phyloP scores from a whole-genome alignment of 1,139 yeast species.

The Cylindricascospora bacillispora region DNA sequence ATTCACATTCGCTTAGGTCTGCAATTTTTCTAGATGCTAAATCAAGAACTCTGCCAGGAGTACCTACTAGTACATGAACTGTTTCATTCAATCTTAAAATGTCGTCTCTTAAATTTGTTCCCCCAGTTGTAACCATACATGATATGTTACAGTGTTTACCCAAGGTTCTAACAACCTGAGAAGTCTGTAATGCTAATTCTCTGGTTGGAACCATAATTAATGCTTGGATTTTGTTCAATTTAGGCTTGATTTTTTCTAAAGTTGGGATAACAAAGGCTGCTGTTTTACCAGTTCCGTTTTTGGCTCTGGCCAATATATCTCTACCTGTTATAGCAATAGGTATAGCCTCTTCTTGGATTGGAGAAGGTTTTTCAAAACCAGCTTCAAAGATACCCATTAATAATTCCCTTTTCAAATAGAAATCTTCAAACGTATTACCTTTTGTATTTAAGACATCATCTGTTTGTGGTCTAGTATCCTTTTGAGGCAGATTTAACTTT shows the following conservation, averaged over 20 bases:
- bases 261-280: slow-evolving; percentile 92
- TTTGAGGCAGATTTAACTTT: slow-evolving; percentile 60
- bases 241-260: slow-evolving; percentile 74
- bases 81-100: slow-evolving; percentile 85
- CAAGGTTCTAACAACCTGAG: slow-evolving; percentile 93
- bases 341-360: slow-evolving; percentile 94
- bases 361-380: slow-evolving; percentile 96
- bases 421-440: slow-evolving; percentile 87
- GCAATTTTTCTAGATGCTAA: slow-evolving; percentile 81
- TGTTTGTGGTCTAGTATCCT: slow-evolving; percentile 88
- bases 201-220: slow-evolving; percentile 86
- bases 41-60: slow-evolving; percentile 95
- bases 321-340: slow-evolving; percentile 94
- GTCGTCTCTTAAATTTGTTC: slow-evolving; percentile 89
- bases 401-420: slow-evolving; percentile 79
- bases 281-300: slow-evolving; percentile 97
- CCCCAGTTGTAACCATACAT: slow-evolving; percentile 99
- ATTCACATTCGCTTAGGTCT: slow-evolving; percentile 74
- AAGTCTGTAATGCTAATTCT: slow-evolving; percentile 92
- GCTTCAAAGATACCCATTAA: slow-evolving; percentile 98
- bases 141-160: slow-evolving; percentile 88
- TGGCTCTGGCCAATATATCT: slow-evolving; percentile 95
- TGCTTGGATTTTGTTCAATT: slow-evolving; percentile 74
- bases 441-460: slow-evolving; percentile 90
- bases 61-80: slow-evolving; percentile 83